A percentile compares a stretch with the other conserved stretches of the same genome.
These are phyloP conservation scores for Scedosporium dehoogii DNA, from an alignment of 2,329 filamentous ascomycete species.

Conservation along the genomic window DNA sequence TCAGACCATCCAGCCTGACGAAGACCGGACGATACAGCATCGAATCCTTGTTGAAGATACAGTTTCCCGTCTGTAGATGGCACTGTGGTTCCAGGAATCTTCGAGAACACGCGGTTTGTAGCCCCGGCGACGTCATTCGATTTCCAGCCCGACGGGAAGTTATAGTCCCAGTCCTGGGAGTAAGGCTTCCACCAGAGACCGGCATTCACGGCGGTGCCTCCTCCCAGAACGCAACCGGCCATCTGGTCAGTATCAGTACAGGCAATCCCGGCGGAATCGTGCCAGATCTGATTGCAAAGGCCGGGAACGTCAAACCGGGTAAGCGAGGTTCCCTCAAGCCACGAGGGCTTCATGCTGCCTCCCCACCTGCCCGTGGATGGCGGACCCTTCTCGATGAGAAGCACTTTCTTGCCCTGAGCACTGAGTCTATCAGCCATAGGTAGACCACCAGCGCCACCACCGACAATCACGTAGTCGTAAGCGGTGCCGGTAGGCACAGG, in stretches of 20 bases:
- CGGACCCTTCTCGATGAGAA: constrained; percentile 51
- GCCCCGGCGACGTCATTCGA: constrained; percentile 49
- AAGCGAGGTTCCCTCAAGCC: constrained; percentile 52
- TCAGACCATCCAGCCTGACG: constrained; percentile 50
- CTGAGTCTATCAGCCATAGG: constrained; percentile 52
- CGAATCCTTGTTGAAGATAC: constrained; percentile 57
- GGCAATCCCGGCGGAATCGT: constrained; percentile 50
- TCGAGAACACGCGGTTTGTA: constrained; percentile 51
- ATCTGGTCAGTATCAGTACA: constrained; percentile 62
- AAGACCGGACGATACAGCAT: constrained; percentile 50
- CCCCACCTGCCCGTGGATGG: constrained; percentile 54
- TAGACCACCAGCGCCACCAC: constrained; percentile 52
- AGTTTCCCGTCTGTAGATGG: constrained; percentile 57
- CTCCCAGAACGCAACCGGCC: constrained; percentile 61
- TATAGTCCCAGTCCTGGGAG: constrained; percentile 57
- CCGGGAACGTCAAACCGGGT: constrained; percentile 64
- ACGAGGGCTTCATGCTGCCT: constrained; percentile 47
- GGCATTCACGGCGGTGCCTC: constrained; percentile 56
- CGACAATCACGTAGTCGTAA: constrained; percentile 55
- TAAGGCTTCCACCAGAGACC: constrained; percentile 60
- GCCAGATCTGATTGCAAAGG: constrained; percentile 61
- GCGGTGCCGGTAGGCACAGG: constrained; percentile 21
- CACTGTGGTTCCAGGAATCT: constrained; percentile 57
- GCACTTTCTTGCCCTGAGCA: constrained; percentile 52
- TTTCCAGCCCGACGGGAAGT: constrained; percentile 65